Evolutionary conservation across 1,139 yeast genomes (phyloP).

Genomic region (Debaryomyces nepalensis): DNA sequence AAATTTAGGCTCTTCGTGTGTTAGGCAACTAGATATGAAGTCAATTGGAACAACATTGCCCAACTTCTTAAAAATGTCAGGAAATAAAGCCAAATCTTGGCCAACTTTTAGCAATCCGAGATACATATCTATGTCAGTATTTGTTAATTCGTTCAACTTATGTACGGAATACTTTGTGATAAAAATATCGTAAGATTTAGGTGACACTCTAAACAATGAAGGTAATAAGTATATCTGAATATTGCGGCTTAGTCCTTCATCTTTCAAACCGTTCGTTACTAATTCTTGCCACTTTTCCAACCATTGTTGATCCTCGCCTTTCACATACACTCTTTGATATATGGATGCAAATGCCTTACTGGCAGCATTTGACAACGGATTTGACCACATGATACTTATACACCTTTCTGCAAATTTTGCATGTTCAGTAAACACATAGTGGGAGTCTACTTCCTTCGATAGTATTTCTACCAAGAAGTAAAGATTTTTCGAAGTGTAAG

Average conservation of each 20-base stretch:
- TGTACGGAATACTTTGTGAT: conserved; percentile 23
- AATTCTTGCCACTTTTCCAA: conserved; percentile 53
- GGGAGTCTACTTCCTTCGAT: conserved; percentile 47
- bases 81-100: conserved; percentile 51
- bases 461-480: conserved; percentile 64
- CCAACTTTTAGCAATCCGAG: conserved; percentile 68
- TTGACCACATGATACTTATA: conserved; percentile 54
- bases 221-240: conserved; percentile 67
- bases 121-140: conserved; percentile 43
- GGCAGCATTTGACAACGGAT: conserved; percentile 68
- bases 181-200: conserved; percentile 32
- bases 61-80: conserved; percentile 6
- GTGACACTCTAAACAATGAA: conserved; percentile 57
- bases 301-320: conserved; percentile 47
- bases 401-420: conserved; percentile 53
- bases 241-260: conserved; percentile 44
- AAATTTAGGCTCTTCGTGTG: conserved; percentile 47
- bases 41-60: conserved; percentile 7
- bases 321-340: conserved; percentile 30
- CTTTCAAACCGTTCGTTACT: conserved; percentile 38
- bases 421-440: conserved; percentile 41
- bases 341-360: conserved; percentile 64
- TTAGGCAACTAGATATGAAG: conserved; percentile 40
- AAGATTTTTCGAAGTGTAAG: conserved; percentile 58
- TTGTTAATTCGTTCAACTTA: conserved; percentile 29